Percentiles rank a stretch among this genome's conserved stretches.
phyloP scores from a whole-genome alignment of 2,329 filamentous ascomycete species.

The Scedosporium dehoogii region DNA sequence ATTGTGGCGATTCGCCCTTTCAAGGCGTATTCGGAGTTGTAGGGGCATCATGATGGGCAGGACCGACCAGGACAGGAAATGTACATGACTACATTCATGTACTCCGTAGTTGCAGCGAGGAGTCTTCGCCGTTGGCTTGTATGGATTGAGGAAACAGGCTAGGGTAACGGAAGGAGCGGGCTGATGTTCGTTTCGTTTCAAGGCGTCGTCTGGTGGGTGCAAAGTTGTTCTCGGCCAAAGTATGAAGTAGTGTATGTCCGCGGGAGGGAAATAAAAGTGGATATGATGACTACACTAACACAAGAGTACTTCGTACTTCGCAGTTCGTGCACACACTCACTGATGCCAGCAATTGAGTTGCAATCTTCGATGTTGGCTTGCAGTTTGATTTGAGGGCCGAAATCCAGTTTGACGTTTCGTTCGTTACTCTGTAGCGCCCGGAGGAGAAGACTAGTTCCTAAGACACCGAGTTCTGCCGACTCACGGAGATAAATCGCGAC shows the following conservation, averaged over 20 bases:
- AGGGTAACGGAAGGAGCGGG: neutral
- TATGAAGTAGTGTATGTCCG: neutral
- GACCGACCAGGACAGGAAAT: neutral
- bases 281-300: neutral
- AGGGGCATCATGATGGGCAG: neutral
- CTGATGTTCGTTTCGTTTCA: neutral
- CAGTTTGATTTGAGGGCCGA: neutral
- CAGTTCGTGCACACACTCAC: too few species aligned
- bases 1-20: conserved; percentile 34
- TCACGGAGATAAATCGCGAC: neutral
- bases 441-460: neutral
- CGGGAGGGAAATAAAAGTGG: neutral
- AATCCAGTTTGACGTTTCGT: neutral
- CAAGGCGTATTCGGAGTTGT: neutral
- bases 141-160: too few species aligned
- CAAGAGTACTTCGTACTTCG: neutral
- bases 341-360: neutral
- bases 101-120: neutral
- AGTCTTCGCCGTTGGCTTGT: too few species aligned
- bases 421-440: neutral
- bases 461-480: neutral
- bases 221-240: neutral
- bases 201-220: neutral
- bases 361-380: neutral
- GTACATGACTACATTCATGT: too few species aligned